phyloP scores from a whole-genome alignment of 2,329 filamentous ascomycete genomes.

The Cladophialophora carrionii region DNA sequence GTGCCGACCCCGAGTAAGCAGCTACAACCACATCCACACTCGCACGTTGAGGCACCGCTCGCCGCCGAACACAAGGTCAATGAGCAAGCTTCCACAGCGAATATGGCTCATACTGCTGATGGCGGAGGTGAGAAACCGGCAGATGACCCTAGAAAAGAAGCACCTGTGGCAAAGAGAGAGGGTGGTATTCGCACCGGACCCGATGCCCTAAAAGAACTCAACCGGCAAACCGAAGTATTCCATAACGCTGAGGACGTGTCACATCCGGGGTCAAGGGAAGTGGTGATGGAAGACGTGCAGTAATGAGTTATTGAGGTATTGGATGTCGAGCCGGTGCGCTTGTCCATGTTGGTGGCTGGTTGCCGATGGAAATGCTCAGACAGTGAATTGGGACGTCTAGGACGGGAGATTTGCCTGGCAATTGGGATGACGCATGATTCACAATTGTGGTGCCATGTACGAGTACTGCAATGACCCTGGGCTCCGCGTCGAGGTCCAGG shows the following conservation, averaged over 20 bases:
- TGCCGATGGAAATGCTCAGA: not conserved
- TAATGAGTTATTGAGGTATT: conserved; percentile 2
- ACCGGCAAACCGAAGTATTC: not conserved
- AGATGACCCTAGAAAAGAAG: not conserved
- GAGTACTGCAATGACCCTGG: not conserved
- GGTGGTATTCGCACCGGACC: not conserved
- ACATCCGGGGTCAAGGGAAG: not conserved
- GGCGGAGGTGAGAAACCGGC: not conserved
- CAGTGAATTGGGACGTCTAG: not conserved
- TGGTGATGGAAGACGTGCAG: conserved; percentile 14
- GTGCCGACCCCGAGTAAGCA: conserved; percentile 40
- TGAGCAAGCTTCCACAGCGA: not conserved
- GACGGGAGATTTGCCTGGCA: not conserved
- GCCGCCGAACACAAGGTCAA: not conserved
- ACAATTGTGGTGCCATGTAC: not conserved
- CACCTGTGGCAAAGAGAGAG: not conserved
- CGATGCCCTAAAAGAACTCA: not conserved
- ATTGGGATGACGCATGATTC: not conserved
- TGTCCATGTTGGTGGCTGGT: not conserved
- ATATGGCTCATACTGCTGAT: not conserved
- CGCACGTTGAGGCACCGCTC: not conserved
- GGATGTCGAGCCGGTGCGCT: not conserved
- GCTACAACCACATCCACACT: conserved; percentile 14
- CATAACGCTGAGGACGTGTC: not conserved
- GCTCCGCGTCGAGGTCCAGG: not conserved